Conservation (phyloP, 2,329 filamentous ascomycete genomes). For the Epichloe glyceriae region DNA sequence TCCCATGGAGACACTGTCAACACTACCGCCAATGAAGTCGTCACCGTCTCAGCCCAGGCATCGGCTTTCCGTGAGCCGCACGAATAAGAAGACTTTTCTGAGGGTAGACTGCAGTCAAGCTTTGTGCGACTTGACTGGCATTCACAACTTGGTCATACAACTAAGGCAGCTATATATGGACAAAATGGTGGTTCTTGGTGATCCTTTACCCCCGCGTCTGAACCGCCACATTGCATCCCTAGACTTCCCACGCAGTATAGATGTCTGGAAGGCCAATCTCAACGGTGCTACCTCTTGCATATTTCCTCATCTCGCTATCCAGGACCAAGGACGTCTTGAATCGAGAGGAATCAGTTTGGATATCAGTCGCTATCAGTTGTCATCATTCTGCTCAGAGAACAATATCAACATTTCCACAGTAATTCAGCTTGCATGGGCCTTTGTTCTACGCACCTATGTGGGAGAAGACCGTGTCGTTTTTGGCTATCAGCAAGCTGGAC, state of each 20-base stretch:
- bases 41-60: constrained; percentile 31
- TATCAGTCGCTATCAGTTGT: constrained; percentile 25
- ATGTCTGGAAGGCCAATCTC: constrained; percentile 34
- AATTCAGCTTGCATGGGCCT: constrained; percentile 46
- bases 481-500: constrained; percentile 34
- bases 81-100: constrained; percentile 28
- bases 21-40: constrained; percentile 27
- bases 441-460: constrained; percentile 42
- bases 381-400: constrained; percentile 28
- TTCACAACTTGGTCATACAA: constrained; percentile 33
- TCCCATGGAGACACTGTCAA: constrained; percentile 24
- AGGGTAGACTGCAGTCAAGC: constrained; percentile 39
- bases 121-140: constrained; percentile 34
- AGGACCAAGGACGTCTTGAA: constrained; percentile 16
- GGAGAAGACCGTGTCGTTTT: constrained; percentile 41
- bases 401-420: constrained; percentile 34
- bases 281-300: constrained; percentile 26
- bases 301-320: constrained; percentile 28
- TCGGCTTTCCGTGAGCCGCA: constrained; percentile 36
- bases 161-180: constrained; percentile 32
- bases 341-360: constrained; percentile 27
- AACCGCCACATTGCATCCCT: constrained; percentile 15
- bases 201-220: constrained; percentile 13
- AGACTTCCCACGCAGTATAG: constrained; percentile 22
- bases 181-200: constrained; percentile 15